A percentile compares a stretch with the other conserved stretches of the same genome.
phyloP scores from a whole-genome alignment of 2,329 filamentous ascomycete species.

The Trichoderma cornu-damae region DNA sequence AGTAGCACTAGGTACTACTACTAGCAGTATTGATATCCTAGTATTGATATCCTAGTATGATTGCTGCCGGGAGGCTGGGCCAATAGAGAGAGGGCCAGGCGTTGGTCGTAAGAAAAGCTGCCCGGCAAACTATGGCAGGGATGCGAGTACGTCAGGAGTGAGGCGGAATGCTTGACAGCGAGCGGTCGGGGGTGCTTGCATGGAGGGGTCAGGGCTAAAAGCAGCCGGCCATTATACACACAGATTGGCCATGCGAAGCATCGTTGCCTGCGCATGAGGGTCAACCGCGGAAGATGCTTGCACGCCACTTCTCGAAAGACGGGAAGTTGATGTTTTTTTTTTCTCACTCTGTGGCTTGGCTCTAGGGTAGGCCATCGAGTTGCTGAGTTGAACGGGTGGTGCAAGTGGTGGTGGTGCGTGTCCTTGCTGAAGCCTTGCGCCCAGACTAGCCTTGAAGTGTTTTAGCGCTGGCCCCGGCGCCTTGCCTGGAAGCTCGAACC shows the following conservation, averaged over 20 bases:
- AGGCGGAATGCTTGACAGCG: neutral
- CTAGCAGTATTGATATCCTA: too few relatives aligned
- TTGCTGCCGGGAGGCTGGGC: neutral
- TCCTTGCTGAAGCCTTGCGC: constrained; percentile 21
- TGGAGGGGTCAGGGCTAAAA: neutral
- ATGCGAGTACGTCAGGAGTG: neutral
- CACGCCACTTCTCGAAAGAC: too few relatives aligned
- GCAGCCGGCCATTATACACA: neutral
- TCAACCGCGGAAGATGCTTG: neutral
- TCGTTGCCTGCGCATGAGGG: neutral
- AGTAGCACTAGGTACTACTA: too few relatives aligned
- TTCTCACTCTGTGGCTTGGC: neutral
- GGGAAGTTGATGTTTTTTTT: neutral
- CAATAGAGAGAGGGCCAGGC: neutral
- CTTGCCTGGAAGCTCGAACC: constrained; percentile 16
- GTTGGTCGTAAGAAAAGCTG: neutral
- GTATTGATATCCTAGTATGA: too few relatives aligned
- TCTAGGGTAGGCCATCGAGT: neutral
- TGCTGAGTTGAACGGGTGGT: neutral
- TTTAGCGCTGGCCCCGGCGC: constrained; percentile 3
- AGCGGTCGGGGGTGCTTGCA: neutral
- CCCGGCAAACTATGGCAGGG: neutral
- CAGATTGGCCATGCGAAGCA: neutral
- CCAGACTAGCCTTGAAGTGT: constrained; percentile 5
- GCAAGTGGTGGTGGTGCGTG: constrained; percentile 21